Evolutionary conservation across 176 grass and related monocot species (phyloP), one percentile per base, ranked within the genome.

Genomic region (Avena eriantha): DNA sequence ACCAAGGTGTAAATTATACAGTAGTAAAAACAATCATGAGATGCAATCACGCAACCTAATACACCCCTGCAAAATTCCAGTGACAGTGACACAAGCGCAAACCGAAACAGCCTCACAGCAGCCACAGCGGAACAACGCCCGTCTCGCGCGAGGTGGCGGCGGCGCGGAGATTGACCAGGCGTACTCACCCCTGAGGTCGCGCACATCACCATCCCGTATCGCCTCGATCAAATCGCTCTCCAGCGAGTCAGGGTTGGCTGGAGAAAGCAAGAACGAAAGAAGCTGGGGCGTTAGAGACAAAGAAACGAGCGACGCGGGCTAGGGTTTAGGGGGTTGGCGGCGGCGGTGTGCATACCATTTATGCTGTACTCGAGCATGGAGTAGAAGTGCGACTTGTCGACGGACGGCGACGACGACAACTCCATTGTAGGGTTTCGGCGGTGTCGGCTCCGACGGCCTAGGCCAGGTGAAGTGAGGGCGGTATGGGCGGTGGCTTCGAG

Each of bases 191-290:
- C 2, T 75, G 23, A 75, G 46, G 72, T 17, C 46, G 23, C 15
- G 7, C 46, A 75, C 46, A 75, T 75, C 72, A 8, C 72, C 72
- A 0, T 75, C 46, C 72, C 26, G 46, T 10, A 75, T 75, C 72
- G 72, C 23, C 46, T 31, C 3, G 72, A 75, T 6, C 72, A 75
- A 0, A 7, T 75, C 72, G 72, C 72, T 10, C 46, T 29, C 1
- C 72, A 75, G 72, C 22, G 72, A 51, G 72, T 15, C 72, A 46
- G 72, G 46, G 22, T 75, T 17, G 23, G 72, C 72, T 75, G 72
- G 46, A 75, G 22, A 45, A 49, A 69, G 5, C 15, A 8, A 18
- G 65, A 65, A 18, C 0, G 64, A 14, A 67, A 49, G n/a, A 47
- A 26, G 71, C 41, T 15, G 41, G 41, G 34, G 12, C 21, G 70